Evolutionary conservation across 2,329 filamentous ascomycete species (phyloP).

Genomic region (Calonectria henricotiae): DNA sequence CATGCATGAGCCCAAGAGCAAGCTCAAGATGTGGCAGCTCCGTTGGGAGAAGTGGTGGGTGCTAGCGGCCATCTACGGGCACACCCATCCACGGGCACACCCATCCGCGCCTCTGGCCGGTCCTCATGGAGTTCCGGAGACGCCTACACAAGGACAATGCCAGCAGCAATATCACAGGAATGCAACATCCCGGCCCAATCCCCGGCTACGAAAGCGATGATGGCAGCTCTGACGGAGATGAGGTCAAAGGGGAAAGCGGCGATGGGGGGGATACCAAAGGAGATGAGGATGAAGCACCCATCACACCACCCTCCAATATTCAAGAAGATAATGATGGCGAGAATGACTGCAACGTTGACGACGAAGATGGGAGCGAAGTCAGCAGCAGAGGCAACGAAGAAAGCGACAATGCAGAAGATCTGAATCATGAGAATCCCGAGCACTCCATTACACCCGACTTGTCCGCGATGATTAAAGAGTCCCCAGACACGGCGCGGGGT

Average conservation of each 20-base stretch:
- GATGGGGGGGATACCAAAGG: background rate
- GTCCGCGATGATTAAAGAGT: background rate
- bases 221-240: background rate
- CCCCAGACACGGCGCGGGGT: background rate
- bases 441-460: background rate
- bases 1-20: background rate
- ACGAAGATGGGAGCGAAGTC: background rate
- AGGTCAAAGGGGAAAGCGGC: background rate
- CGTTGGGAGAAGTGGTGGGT: slow-evolving; percentile 32
- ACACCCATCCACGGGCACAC: slow-evolving; percentile 3
- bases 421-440: background rate
- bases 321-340: background rate
- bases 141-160: background rate
- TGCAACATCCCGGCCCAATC: slow-evolving; percentile 8
- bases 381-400: background rate
- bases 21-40: background rate
- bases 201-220: background rate
- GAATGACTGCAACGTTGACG: too few species aligned
- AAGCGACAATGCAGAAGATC: background rate
- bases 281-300: background rate
- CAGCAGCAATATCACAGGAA: background rate
- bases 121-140: background rate
- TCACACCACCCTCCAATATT: too few species aligned
- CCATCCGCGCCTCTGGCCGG: background rate
- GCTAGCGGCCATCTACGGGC: slow-evolving; percentile 23